These are phyloP conservation scores for Thalassiosira mediterranea DNA, from an alignment of 352 stramenopile species.

Conservation along the genomic window DNA sequence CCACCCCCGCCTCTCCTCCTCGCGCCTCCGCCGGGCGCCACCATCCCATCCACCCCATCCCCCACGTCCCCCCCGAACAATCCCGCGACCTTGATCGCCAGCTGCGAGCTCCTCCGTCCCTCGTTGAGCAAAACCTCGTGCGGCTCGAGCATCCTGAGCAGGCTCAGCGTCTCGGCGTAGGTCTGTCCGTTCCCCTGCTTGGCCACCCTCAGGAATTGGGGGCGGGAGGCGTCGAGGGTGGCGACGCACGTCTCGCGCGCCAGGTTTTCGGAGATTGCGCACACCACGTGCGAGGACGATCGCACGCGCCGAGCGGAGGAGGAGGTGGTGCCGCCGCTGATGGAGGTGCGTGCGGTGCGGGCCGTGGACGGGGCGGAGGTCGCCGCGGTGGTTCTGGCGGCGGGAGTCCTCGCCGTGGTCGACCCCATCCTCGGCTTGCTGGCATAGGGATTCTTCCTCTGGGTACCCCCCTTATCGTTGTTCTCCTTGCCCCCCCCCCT, in stretches of 20 bases:
- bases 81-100: conserved; percentile 70
- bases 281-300: conserved; percentile 66
- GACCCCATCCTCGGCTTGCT: not conserved
- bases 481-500: not conserved
- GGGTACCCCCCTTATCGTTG: not conserved
- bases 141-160: conserved; percentile 71
- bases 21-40: not conserved
- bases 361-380: not conserved
- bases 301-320: too few relatives aligned
- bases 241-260: conserved; percentile 80
- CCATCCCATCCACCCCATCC: conserved; percentile 20
- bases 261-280: conserved; percentile 81
- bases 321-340: conserved; percentile 8
- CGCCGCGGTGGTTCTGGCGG: conserved; percentile 1
- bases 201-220: conserved; percentile 65
- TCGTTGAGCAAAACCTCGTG: conserved; percentile 84
- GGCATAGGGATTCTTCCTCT: conserved; percentile 36
- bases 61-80: conserved; percentile 44
- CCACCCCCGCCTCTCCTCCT: too few relatives aligned
- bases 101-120: conserved; percentile 67
- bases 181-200: conserved; percentile 83
- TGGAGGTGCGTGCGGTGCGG: not conserved
- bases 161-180: conserved; percentile 79
- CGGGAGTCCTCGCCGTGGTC: not conserved
- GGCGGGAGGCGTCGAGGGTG: conserved; percentile 69